Evolutionary conservation across 192 early-diverging fungal species (phyloP).

Genomic region (Podochytrium sp.): DNA sequence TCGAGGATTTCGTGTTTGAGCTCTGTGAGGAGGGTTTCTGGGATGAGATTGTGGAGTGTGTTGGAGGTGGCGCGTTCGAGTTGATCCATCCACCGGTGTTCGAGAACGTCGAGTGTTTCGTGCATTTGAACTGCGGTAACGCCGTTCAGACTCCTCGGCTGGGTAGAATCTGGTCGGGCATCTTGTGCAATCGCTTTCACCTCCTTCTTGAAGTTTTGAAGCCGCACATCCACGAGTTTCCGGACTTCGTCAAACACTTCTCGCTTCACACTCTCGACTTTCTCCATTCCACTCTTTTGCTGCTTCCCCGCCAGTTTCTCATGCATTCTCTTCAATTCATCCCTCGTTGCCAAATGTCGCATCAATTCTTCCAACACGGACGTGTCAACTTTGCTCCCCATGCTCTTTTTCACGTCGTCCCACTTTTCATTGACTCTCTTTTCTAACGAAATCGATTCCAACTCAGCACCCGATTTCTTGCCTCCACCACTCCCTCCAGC

Average conservation of each 20-base stretch:
- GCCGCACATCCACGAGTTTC: slow-evolving; percentile 6
- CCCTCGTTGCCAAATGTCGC: slow-evolving; percentile 50
- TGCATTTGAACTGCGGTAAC: background rate
- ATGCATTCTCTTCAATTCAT: slow-evolving; percentile 40
- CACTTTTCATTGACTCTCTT: background rate
- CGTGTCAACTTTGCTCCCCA: slow-evolving; percentile 49
- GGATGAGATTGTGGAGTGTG: background rate
- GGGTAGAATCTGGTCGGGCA: background rate
- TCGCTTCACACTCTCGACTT: slow-evolving; percentile 5
- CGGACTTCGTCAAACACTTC: background rate
- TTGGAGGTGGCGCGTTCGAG: background rate
- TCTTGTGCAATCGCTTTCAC: slow-evolving; percentile 4
- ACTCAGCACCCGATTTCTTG: background rate
- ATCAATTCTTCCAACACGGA: slow-evolving; percentile 50
- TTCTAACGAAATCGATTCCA: no score
- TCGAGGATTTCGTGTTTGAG: slow-evolving; percentile 3
- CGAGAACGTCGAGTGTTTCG: background rate
- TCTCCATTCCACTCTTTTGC: background rate
- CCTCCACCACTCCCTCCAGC: background rate
- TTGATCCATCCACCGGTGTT: background rate
- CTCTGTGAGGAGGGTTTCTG: background rate
- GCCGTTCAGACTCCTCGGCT: background rate
- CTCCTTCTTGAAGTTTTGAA: slow-evolving; percentile 16
- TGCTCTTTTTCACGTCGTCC: slow-evolving; percentile 1
- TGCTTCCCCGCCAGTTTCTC: slow-evolving; percentile 7